These are phyloP conservation scores for Asterophora parasitica DNA, from an alignment of 768 basidiomycete genomes.

Conservation along the genomic window DNA sequence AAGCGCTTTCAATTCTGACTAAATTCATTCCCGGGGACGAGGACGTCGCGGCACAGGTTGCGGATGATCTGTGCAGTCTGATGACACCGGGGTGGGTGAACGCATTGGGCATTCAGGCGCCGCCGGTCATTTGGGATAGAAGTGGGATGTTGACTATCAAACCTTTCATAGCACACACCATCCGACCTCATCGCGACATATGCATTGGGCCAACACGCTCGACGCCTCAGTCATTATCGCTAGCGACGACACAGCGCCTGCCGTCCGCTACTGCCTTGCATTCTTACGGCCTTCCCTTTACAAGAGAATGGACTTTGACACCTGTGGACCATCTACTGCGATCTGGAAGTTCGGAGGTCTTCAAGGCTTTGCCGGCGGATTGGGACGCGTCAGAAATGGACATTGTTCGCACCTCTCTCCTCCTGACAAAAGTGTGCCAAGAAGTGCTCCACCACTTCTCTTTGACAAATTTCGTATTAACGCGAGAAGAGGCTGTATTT, in stretches of 20 bases:
- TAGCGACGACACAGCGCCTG: constrained; percentile 50
- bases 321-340: constrained; percentile 77
- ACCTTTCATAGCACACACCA: constrained; percentile 54
- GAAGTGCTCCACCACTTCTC: constrained; percentile 40
- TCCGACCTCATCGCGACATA: constrained; percentile 36
- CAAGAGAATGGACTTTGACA: constrained; percentile 61
- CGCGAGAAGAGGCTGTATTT: constrained; percentile 58
- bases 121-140: constrained; percentile 42
- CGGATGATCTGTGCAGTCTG: constrained; percentile 33
- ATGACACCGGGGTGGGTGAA: constrained; percentile 39
- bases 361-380: constrained; percentile 56
- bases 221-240: constrained; percentile 52
- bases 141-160: constrained; percentile 45
- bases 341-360: constrained; percentile 66
- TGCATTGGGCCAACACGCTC: constrained; percentile 47
- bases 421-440: constrained; percentile 50
- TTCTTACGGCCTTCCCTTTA: constrained; percentile 41
- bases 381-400: constrained; percentile 85
- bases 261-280: constrained; percentile 24
- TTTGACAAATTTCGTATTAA: constrained; percentile 37
- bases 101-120: constrained; percentile 31
- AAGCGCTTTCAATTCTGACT: constrained; percentile 52
- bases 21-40: constrained; percentile 75
- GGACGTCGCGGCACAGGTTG: constrained; percentile 39
- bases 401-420: constrained; percentile 62